Evolutionary conservation across 176 grass and related monocot species (phyloP), one percentile per base, ranked within the genome.

Genomic region (Oryza nivara): DNA sequence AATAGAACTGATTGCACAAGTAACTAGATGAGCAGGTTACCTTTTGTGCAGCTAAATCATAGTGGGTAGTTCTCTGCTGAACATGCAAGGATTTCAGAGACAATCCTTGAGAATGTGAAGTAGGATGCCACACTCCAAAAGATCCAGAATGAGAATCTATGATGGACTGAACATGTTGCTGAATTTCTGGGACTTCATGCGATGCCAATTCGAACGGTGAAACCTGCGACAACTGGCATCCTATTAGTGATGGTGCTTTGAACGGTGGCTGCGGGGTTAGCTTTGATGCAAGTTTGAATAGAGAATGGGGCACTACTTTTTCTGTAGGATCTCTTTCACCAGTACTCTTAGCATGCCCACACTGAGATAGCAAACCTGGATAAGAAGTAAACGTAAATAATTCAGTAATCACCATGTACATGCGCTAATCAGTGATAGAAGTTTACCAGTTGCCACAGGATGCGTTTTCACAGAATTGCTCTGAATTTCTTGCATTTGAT

Each of bases 1-100:
- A 44, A 79, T 19, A 78, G 76, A 79, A 47, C 15, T 32, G 2
- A 46, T 47, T 67, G 40, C 36, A 30, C 41, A 20, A 47, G 28
- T 46, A 66, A 66, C 22, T 66, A 66, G 14, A 16, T 73, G 40
- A 72, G 19, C 11, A 49, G 13, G 10, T 64, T 1, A 79, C 76
- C 76, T 79, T 79, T 79, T 67, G 58, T 79, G 76, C 43, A 79
- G 40, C 61, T 46, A 66, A 66, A 45, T 32, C 60, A 47, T 40
- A 11, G 7, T 46, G 14, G 23, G 32, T 67, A 79, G 40, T 14
- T 44, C 9, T 65, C 36, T 45, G 12, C 9, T 15, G 61, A 79
- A n/a, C 76, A 67, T 67, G 61, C 10, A 46, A 22, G 22, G 23
- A 46, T 25, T 46, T 60, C 22, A 78, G 35, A 46, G 13, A 7